Base-by-base conservation (phyloP, 129 eudicot genomes). In the sunflower (Helianthus annuus) region DNA sequence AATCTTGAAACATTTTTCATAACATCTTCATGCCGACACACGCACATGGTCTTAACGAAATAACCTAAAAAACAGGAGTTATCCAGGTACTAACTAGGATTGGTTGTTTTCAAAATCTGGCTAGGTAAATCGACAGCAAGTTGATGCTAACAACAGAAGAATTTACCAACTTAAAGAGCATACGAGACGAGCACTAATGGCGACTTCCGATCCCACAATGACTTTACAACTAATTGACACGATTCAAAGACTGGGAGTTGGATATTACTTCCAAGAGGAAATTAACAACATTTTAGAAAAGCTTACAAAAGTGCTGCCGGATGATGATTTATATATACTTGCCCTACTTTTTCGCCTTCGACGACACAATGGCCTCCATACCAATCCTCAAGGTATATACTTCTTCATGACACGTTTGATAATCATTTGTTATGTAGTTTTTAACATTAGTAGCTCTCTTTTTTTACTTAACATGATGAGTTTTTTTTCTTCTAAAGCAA, bases 221-320 rank as follows among this genome's bases (percentile, higher is more conserved):
- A 67, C 17, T 12, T 68, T 86, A 75, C 46, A 78, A 57, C 65
- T 86, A 2, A 69, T 86, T 16, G 91, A 86, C 51, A 71, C 72
- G 4, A 73, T 86, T 54, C 86, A 86, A 56, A 84, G 88, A 62
- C 74, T 86, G 7, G 88, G 86, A 69, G 45, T 83, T 16, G 84
- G 70, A 2, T 69, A 79, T 69, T 72, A 73, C 68, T 80, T 81
- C 24, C 71, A 86, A 58, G 82, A 86, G 11, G 80, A 83, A 0
- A 81, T 81, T 11, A 17, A 56, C 8, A 54, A 34, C 42, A 16
- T 78, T 3, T 16, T 86, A 4, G 46, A 78, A 40, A 10, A 13
- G 3, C 60, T 82, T 12, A 16, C 46, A 32, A 63, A 70, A 42
- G 79, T 39, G 27, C 15, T 27, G 4, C 70, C 46, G 1, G 55